phyloP scores from a whole-genome alignment of 2,329 filamentous ascomycete species.

The Ophiostoma perfectum region DNA sequence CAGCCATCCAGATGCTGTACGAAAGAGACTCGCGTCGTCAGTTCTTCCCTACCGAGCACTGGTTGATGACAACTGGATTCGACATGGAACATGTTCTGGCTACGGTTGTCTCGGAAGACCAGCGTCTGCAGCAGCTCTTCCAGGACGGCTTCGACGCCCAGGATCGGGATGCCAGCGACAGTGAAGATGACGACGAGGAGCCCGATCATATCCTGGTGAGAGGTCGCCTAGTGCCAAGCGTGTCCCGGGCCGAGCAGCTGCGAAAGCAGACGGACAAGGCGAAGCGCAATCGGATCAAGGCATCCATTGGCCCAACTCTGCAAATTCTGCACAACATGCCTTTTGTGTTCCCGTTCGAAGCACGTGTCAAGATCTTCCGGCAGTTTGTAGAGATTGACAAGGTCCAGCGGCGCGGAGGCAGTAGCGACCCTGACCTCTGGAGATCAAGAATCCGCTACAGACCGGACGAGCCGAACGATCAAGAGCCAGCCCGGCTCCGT shows the following conservation, averaged over 20 bases:
- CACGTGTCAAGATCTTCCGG: conserved; percentile 84
- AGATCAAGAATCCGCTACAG: conserved; percentile 53
- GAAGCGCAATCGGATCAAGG: conserved; percentile 65
- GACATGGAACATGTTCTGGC: conserved; percentile 85
- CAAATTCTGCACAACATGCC: conserved; percentile 95
- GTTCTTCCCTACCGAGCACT: conserved; percentile 79
- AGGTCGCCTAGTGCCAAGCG: not conserved
- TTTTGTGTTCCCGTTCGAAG: conserved; percentile 90
- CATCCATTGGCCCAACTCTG: conserved; percentile 75
- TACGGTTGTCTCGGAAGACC: conserved; percentile 82
- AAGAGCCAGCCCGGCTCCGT: conserved; percentile 23
- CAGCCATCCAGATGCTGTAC: conserved; percentile 79
- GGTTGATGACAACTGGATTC: conserved; percentile 85
- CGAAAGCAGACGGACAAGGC: conserved; percentile 60
- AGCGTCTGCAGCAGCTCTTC: conserved; percentile 64
- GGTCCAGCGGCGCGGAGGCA: conserved; percentile 60
- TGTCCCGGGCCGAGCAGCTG: conserved; percentile 50
- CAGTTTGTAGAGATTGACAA: conserved; percentile 88
- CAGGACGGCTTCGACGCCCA: conserved; percentile 45
- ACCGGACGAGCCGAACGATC: conserved; percentile 29
- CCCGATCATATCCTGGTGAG: not conserved
- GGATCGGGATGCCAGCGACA: conserved; percentile 18
- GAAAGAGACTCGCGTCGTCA: conserved; percentile 84
- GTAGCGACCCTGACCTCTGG: conserved; percentile 70
- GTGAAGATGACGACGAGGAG: not conserved